Base-by-base conservation (phyloP, 140 eudicot genomes). In the Stevia rebaudiana region DNA sequence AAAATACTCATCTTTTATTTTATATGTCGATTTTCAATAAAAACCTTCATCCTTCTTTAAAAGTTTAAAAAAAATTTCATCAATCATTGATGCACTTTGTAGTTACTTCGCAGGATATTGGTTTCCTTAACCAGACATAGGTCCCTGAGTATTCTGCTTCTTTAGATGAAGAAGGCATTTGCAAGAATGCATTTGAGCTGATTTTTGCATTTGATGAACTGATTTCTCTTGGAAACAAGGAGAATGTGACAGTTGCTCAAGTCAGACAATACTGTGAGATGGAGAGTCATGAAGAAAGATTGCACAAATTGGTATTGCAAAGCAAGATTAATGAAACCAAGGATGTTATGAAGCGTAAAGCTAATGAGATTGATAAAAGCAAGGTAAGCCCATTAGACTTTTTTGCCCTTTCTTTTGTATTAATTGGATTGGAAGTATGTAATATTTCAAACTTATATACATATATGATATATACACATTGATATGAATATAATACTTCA, bases 191-290 rank as follows among this genome's bases (percentile, higher is more conserved):
- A 24, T 88, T 88, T 78, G 96, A 88, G 76, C 77, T 82, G 51
- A 77, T 88, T 57, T 88, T 88, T 82, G 85, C 96, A 17, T 85
- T 88, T 68, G 94, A 85, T 67, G 86, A 88, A 72, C 84, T 80
- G 56, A 88, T 88, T 65, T 82, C 86, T 37, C 82, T 84, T 73
- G 94, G 94, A 67, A 87, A 88, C 94, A 85, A 78, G 72, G 94
- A 88, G 67, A 78, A 76, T 76, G 94, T 88, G 25, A 88, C 94
- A 16, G 82, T 88, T 78, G 81, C 87, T 11, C 96, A 88, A 65
- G 94, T 85, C 63, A 82, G 83, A 63, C 96, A 88, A 63, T 84
- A 84, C 79, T 82, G 89, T 80, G 94, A 88, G 75, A 88, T 88
- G 96, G 94, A 84, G 74, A 88, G 94, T 70, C 94, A 80, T 24